Conservation (phyloP, 139 green algal species). For the Chlorella sp. region DNA sequence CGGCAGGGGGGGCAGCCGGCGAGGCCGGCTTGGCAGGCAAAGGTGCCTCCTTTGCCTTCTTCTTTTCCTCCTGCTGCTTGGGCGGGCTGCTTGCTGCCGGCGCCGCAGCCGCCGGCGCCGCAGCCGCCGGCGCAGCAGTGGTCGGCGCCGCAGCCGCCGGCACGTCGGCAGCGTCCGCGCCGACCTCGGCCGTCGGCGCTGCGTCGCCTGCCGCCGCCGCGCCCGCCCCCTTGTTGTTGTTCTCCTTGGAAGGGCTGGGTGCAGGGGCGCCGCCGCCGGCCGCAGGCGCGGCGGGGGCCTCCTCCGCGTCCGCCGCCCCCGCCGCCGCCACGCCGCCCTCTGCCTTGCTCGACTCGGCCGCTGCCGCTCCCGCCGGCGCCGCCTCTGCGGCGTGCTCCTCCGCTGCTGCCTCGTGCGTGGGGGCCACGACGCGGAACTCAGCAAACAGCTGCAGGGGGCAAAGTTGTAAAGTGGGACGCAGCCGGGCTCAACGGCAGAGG, state of each 20-base stretch:
- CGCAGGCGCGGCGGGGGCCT: not conserved
- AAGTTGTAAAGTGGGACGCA: not conserved
- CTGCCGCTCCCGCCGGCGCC: not conserved
- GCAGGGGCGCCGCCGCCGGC: too few species aligned
- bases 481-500: too few species aligned
- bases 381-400: not conserved
- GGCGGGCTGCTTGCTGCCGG: not conserved
- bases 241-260: too few species aligned
- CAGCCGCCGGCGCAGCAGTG: not conserved
- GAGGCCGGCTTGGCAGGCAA: too few species aligned
- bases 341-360: too few species aligned
- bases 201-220: not conserved
- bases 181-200: too few species aligned
- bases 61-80: constrained; percentile 3
- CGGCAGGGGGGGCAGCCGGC: too few species aligned
- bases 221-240: not conserved
- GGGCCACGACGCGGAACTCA: constrained; percentile 1
- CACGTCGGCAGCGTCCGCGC: not conserved
- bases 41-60: not conserved
- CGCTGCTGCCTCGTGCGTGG: not conserved
- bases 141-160: not conserved
- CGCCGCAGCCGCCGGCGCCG: not conserved
- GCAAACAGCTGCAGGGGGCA: not conserved
- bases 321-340: too few species aligned
- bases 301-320: not conserved